Conservation (phyloP, 176 grass and related monocot species). For the Microstegium vimineum region DNA sequence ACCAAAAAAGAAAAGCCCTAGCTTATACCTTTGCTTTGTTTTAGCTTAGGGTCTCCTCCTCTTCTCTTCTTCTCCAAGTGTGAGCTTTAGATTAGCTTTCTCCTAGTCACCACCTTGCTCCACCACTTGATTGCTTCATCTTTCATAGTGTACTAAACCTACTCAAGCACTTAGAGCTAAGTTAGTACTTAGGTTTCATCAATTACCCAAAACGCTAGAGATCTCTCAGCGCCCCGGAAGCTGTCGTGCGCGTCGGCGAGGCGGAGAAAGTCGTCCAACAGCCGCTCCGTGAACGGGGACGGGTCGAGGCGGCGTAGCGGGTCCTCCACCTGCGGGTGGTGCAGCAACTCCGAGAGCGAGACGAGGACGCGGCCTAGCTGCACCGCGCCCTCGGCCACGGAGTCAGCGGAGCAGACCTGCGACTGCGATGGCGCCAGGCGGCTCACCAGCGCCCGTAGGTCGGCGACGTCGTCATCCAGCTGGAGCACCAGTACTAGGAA, state of each 20-base stretch:
- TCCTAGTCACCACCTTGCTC: too few relatives aligned
- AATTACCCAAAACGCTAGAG: too few relatives aligned
- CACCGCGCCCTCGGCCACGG: slow-evolving; percentile 20
- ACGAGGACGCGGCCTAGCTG: slow-evolving; percentile 35
- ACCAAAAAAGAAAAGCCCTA: too few relatives aligned
- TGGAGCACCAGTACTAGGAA: slow-evolving; percentile 53
- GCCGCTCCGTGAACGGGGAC: slow-evolving; percentile 39
- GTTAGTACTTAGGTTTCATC: too few relatives aligned
- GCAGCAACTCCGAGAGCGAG: slow-evolving; percentile 58
- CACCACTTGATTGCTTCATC: too few relatives aligned
- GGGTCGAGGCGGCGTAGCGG: slow-evolving; percentile 29
- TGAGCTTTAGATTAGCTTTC: too few relatives aligned
- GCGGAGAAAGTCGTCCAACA: slow-evolving; percentile 55
- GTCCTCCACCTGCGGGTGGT: slow-evolving; percentile 62
- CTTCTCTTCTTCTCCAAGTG: too few relatives aligned
- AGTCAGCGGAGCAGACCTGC: not conserved
- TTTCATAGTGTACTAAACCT: too few relatives aligned
- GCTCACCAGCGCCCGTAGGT: slow-evolving; percentile 35
- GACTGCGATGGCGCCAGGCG: too few relatives aligned
- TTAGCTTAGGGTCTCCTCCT: too few relatives aligned
- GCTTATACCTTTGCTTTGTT: too few relatives aligned
- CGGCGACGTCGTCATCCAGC: slow-evolving; percentile 56
- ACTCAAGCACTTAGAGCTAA: too few relatives aligned
- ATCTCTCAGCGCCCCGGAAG: slow-evolving; percentile 41
- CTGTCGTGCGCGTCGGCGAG: slow-evolving; percentile 52